These are phyloP conservation scores for Collybia nuda DNA, from an alignment of 768 basidiomycete genomes.

Conservation along the genomic window DNA sequence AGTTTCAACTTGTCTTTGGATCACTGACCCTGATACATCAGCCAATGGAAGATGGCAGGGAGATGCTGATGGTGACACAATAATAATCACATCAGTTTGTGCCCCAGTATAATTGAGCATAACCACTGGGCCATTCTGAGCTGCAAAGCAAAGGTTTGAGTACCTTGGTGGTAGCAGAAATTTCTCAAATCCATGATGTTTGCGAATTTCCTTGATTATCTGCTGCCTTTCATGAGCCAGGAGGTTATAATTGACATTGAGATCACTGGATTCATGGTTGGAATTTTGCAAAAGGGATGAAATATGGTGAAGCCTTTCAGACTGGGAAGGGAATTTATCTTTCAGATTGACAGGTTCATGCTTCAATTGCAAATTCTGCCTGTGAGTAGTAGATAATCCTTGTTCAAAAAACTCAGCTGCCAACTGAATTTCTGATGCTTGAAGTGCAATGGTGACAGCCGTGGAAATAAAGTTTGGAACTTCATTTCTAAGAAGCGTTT, in stretches of 20 bases:
- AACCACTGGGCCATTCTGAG: slow-evolving; percentile 32
- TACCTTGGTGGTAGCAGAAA: slow-evolving; percentile 26
- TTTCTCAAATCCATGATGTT: slow-evolving; percentile 25
- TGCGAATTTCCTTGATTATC: slow-evolving; percentile 24
- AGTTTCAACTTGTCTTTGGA: background rate
- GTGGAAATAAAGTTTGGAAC: background rate
- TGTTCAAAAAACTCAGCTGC: slow-evolving; percentile 8
- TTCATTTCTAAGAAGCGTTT: background rate
- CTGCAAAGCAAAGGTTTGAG: slow-evolving; percentile 22
- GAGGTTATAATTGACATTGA: background rate
- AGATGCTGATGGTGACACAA: background rate
- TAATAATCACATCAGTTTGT: slow-evolving; percentile 14
- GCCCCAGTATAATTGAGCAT: slow-evolving; percentile 25
- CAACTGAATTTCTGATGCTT: background rate
- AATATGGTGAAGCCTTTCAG: background rate
- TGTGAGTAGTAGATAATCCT: slow-evolving; percentile 7
- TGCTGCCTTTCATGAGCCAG: slow-evolving; percentile 5
- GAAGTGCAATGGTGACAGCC: slow-evolving; percentile 4
- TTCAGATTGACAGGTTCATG: background rate
- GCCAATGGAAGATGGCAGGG: background rate
- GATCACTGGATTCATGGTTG: background rate
- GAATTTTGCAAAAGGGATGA: background rate
- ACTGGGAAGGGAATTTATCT: background rate
- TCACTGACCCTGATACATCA: background rate
- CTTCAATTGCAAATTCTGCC: slow-evolving; percentile 5